These are phyloP conservation scores for Boletus rubescentipes DNA, from an alignment of 768 basidiomycete species.

Conservation along the genomic window DNA sequence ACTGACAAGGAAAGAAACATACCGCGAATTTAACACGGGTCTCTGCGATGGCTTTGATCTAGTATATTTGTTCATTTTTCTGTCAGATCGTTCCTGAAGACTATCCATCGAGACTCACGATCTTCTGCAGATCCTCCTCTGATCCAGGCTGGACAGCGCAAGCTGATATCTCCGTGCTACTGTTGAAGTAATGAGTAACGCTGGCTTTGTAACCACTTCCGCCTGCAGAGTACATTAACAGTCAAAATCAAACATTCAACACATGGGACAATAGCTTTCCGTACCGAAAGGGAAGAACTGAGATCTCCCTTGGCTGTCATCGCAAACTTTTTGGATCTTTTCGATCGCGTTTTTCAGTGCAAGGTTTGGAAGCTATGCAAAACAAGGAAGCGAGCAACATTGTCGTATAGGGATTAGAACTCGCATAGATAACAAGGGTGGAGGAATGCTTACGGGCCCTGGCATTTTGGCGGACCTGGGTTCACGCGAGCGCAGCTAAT, in stretches of 20 bases:
- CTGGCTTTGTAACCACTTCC: slow-evolving; percentile 16
- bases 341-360: neutral
- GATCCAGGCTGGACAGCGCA: slow-evolving; percentile 17
- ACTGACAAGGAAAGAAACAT: neutral
- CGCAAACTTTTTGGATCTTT: neutral
- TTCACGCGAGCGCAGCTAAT: neutral
- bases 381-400: too few relatives aligned
- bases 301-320: neutral
- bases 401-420: too few relatives aligned
- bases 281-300: slow-evolving; percentile 11
- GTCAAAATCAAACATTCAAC: neutral
- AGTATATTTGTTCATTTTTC: neutral
- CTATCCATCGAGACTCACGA: slow-evolving; percentile 1
- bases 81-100: neutral
- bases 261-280: neutral
- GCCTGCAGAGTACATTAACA: neutral
- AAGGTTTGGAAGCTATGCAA: neutral
- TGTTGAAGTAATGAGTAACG: slow-evolving; percentile 12
- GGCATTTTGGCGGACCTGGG: neutral
- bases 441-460: neutral
- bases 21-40: slow-evolving; percentile 14
- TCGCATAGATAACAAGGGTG: neutral
- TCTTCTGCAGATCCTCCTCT: slow-evolving; percentile 4
- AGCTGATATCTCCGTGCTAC: slow-evolving; percentile 8
- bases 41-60: slow-evolving; percentile 11